These are phyloP conservation scores for Paraphoma sp. DNA, from an alignment of 2,329 filamentous ascomycete species.

Conservation along the genomic window DNA sequence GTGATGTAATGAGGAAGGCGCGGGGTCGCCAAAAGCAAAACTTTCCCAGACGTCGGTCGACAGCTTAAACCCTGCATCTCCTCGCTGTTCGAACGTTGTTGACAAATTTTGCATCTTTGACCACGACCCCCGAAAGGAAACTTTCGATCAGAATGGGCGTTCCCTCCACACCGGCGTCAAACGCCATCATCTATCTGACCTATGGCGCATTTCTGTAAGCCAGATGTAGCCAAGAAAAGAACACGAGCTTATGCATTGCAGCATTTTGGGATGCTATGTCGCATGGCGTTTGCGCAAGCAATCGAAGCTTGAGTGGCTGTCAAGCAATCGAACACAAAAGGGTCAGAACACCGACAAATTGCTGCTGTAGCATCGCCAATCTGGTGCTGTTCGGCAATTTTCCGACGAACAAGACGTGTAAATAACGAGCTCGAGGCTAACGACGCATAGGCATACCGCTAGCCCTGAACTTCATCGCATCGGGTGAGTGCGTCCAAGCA, in stretches of 20 bases:
- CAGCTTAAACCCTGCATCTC: conserved; percentile 27
- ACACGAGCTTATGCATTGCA: conserved; percentile 45
- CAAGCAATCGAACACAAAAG: conserved; percentile 82
- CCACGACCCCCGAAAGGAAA: conserved; percentile 4
- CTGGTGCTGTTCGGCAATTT: not conserved
- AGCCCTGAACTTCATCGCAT: conserved; percentile 88
- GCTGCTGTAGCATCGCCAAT: conserved; percentile 6
- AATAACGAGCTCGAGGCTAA: conserved; percentile 25
- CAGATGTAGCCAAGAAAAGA: conserved; percentile 2
- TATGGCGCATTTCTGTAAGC: conserved; percentile 78
- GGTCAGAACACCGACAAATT: conserved; percentile 57
- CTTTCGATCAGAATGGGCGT: conserved; percentile 67
- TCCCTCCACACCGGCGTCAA: conserved; percentile 77
- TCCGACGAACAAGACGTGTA: too few species aligned
- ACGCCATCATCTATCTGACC: conserved; percentile 82
- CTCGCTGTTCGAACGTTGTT: conserved; percentile 1
- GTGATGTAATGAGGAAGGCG: conserved; percentile 29
- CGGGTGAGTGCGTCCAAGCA: conserved; percentile 73
- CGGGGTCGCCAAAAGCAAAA: conserved; percentile 29
- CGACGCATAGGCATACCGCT: conserved; percentile 70
- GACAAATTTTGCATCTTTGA: conserved; percentile 9
- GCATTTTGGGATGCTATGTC: conserved; percentile 66
- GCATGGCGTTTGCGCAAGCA: conserved; percentile 66
- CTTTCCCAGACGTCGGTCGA: conserved; percentile 15
- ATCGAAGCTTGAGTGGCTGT: conserved; percentile 73